A percentile compares a stretch with the other conserved stretches of the same genome.
These are phyloP conservation scores for Ceratocystis lukuohia DNA, from an alignment of 2,329 filamentous ascomycete genomes.

Conservation along the genomic window DNA sequence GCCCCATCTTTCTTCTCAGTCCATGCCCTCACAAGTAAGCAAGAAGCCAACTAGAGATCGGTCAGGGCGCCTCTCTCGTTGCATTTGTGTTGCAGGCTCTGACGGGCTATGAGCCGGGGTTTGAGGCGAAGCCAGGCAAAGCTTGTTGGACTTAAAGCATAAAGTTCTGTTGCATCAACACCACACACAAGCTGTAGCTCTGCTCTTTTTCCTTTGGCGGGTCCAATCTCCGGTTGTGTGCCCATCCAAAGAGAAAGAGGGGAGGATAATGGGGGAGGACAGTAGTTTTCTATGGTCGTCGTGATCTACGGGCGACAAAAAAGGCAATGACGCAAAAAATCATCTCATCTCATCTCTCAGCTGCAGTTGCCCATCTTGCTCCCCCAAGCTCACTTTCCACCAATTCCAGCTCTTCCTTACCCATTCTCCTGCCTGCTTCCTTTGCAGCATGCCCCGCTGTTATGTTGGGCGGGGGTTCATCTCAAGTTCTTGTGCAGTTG, in stretches of 20 bases:
- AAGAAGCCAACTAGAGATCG: neutral
- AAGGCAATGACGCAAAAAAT: neutral
- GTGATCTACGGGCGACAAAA: slow-evolving; percentile 1
- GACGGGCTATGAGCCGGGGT: neutral
- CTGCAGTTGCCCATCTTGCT: neutral
- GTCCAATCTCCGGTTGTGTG: neutral
- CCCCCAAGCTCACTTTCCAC: neutral
- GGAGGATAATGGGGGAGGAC: neutral
- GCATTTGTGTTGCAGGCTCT: neutral
- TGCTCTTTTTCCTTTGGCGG: neutral
- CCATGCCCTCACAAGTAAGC: neutral
- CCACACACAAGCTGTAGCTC: neutral
- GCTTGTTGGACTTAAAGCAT: neutral
- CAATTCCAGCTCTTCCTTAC: neutral
- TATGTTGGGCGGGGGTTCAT: neutral
- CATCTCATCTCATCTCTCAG: slow-evolving; percentile 1
- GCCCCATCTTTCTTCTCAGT: neutral
- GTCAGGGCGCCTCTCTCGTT: neutral
- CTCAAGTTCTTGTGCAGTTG: neutral
- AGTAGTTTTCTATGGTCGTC: neutral
- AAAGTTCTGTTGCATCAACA: neutral
- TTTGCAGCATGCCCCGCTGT: too few species aligned
- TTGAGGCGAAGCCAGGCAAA: neutral
- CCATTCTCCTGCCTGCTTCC: neutral
- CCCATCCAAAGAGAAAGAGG: too few species aligned